phyloP scores from a whole-genome alignment of 2,329 filamentous ascomycete genomes.

The Penicillium polonicum region DNA sequence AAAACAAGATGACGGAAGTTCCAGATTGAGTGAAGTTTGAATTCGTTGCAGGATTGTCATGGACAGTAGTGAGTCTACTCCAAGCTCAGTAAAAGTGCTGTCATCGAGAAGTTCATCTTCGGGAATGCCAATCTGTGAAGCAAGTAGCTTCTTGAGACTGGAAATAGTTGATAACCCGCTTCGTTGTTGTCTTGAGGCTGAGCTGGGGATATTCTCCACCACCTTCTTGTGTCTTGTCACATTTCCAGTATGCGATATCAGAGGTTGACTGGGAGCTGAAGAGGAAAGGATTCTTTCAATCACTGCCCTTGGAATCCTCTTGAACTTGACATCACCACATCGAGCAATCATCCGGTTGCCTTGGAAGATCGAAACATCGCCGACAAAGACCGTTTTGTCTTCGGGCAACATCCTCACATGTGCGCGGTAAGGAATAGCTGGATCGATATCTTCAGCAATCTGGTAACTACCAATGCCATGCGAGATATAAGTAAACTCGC shows the following conservation, averaged over 20 bases:
- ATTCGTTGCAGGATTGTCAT: neutral
- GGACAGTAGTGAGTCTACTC: neutral
- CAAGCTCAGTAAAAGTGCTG: neutral
- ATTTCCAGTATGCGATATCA: too few relatives aligned
- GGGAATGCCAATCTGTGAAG: neutral
- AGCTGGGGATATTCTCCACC: too few relatives aligned
- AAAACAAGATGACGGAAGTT: neutral
- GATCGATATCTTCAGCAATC: neutral
- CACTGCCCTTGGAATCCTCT: neutral
- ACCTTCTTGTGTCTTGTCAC: too few relatives aligned
- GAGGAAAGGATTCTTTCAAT: neutral
- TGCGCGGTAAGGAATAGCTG: neutral
- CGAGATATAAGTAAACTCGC: neutral
- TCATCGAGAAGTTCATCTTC: neutral
- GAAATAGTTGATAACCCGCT: too few relatives aligned
- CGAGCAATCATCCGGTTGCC: neutral
- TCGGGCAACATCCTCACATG: neutral
- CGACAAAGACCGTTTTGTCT: neutral
- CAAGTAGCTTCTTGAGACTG: neutral
- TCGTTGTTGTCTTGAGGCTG: too few relatives aligned
- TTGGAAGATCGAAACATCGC: neutral
- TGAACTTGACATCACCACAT: neutral
- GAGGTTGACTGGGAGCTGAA: neutral
- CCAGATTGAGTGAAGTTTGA: neutral
- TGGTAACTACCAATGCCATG: neutral